phyloP scores from a whole-genome alignment of 1,284 basidiomycete genomes.

The Xerocomus amazonicus region DNA sequence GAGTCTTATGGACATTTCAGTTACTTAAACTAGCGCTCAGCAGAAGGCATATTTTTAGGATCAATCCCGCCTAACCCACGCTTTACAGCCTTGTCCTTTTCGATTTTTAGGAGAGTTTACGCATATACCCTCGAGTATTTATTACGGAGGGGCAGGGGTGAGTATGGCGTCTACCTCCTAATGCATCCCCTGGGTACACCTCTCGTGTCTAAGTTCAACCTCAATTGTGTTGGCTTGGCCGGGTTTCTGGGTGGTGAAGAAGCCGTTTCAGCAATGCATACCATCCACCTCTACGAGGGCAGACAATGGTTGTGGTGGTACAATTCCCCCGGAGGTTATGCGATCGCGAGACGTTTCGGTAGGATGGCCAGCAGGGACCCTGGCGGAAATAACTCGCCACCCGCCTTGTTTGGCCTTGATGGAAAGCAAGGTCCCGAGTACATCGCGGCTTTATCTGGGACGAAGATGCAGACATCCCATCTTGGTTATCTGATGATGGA shows the following conservation, averaged over 20 bases:
- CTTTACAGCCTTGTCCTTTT: too few species aligned
- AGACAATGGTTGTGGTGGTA: slow-evolving; percentile 35
- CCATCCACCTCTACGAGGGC: slow-evolving; percentile 25
- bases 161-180: too few species aligned
- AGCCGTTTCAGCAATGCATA: slow-evolving; percentile 30
- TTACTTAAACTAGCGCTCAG: too few species aligned
- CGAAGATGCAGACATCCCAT: slow-evolving; percentile 22
- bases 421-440: slow-evolving; percentile 27
- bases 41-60: too few species aligned
- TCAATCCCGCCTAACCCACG: too few species aligned
- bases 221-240: slow-evolving; percentile 24
- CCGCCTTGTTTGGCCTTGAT: slow-evolving; percentile 26
- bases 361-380: slow-evolving; percentile 30
- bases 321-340: slow-evolving; percentile 32
- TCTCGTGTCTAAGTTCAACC: slow-evolving; percentile 14
- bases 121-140: too few species aligned
- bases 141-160: too few species aligned
- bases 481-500: slow-evolving; percentile 23
- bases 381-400: slow-evolving; percentile 20
- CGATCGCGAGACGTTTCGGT: slow-evolving; percentile 27
- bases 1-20: too few species aligned
- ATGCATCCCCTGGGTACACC: slow-evolving; percentile 12
- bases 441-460: slow-evolving; percentile 23
- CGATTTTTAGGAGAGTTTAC: too few species aligned
- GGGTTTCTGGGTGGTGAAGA: slow-evolving; percentile 33